phyloP scores from a whole-genome alignment of 768 basidiomycete species.

The Lactarius sp. region DNA sequence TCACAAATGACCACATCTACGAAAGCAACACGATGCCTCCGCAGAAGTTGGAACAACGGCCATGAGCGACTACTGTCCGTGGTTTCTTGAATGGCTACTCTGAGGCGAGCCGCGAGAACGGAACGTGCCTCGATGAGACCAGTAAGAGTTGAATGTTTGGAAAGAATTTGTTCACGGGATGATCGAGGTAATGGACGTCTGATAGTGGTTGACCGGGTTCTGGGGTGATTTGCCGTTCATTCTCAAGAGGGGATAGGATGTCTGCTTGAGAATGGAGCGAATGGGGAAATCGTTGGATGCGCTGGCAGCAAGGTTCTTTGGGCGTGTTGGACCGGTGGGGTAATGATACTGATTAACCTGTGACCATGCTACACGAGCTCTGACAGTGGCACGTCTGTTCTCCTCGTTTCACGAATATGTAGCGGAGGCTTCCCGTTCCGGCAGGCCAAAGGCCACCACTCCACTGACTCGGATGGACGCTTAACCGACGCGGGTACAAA shows the following conservation, averaged over 20 bases:
- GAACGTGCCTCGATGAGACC: conserved; percentile 74
- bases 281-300: conserved; percentile 42
- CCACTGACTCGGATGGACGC: not conserved
- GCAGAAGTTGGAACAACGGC: conserved; percentile 68
- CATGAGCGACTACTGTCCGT: conserved; percentile 58
- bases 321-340: conserved; percentile 31
- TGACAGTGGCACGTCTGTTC: conserved; percentile 31
- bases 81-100: conserved; percentile 38
- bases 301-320: conserved; percentile 25
- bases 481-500: conserved; percentile 19
- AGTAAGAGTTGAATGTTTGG: conserved; percentile 41
- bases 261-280: conserved; percentile 69
- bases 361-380: conserved; percentile 49
- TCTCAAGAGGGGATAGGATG: conserved; percentile 35
- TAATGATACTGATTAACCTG: conserved; percentile 46
- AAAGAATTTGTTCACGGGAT: conserved; percentile 59
- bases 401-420: conserved; percentile 47
- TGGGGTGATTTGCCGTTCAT: conserved; percentile 63
- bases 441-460: too few relatives aligned
- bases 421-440: too few relatives aligned
- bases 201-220: conserved; percentile 66
- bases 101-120: conserved; percentile 59
- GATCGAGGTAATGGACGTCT: conserved; percentile 58
- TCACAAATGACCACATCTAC: conserved; percentile 62
- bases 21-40: conserved; percentile 48